Evolutionary conservation across 78 protist genomes (phyloP).

Genomic region (Dictyostelium firmibasis): DNA sequence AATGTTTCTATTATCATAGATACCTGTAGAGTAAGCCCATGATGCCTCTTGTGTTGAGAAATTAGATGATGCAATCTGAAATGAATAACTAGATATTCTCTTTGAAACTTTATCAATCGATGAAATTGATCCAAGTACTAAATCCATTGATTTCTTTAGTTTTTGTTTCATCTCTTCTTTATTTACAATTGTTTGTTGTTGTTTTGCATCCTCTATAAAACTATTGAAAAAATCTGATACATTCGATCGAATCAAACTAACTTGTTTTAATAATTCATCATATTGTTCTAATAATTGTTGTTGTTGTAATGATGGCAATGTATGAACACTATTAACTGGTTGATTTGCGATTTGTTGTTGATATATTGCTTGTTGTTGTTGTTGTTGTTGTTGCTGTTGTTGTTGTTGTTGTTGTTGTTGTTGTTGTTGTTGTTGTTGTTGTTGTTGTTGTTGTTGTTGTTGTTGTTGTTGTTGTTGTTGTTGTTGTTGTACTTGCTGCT

Average conservation of each 20-base stretch:
- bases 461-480: neutral
- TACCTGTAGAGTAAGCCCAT: constrained; percentile 43
- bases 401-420: neutral
- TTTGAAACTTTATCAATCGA: neutral
- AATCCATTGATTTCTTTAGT: neutral
- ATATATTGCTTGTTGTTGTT: constrained; percentile 9
- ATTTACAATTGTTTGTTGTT: neutral
- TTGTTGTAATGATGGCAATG: constrained; percentile 39
- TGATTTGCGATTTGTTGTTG: constrained; percentile 9
- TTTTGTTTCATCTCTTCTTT: neutral
- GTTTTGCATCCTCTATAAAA: constrained; percentile 41
- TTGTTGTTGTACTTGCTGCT: neutral
- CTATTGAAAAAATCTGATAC: constrained; percentile 33
- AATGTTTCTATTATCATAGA: constrained; percentile 12
- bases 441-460: neutral
- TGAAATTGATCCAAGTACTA: neutral
- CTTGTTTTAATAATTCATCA: constrained; percentile 34
- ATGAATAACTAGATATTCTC: neutral
- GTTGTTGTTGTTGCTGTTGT: constrained; percentile 43
- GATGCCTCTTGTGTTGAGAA: neutral
- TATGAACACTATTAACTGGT: constrained; percentile 12
- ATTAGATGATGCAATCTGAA: neutral
- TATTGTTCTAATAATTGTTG: constrained; percentile 49
- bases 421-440: constrained; percentile 11
- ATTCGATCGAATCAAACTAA: neutral